Base-by-base conservation (phyloP, 164 flowering plant genomes). In the Vitis riparia region DNA sequence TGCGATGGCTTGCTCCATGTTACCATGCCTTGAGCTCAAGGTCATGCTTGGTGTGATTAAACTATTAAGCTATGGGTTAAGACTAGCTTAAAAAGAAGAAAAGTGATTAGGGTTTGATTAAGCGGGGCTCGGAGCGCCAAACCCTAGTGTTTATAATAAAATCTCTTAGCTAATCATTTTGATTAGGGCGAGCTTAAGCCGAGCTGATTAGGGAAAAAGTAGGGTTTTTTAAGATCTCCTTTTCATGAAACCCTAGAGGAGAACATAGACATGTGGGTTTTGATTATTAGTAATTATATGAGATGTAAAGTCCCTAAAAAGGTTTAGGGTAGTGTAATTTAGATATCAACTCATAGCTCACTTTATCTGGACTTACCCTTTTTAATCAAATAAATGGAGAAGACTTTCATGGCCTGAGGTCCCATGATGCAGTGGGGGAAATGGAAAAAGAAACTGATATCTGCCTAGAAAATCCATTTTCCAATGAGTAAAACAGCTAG, bases 401-500 rank as follows among this genome's bases (percentile, higher is more conserved):
- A 59, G 65, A 48, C 56, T 68, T 59, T 55, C 55, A 59, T 59
- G 56, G 51, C 11, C 58, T 8, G 52, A 11, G 50, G 48, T 49
- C 55, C 53, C 16, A 27, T 58, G 55, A 44, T 15, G 8, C 7
- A 5, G 3, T 3, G 48, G 55, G 51, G 15, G 29, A 70, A 17
- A 70, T 37, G 17, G 37, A 47, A 55, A 67, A 55, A 55, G n/a
- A 65, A 51, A 44, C 14, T 37, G 44, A 5, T 37, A 37, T 37
- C 44, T 37, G 7, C 44, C 44, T 37, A 6, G 44, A 37, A 37
- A 47, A 53, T 55, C 61, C 73, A 70, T 69, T 69, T 65, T 17
- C 74, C 75, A 66, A 72, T 66, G 75, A 72, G 16, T 29, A 37
- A 59, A 59, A 53, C 55, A 17, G 12, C 9, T 10, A 52, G 27